These are phyloP conservation scores for Stachybotrys chlorohalonatus DNA, from an alignment of 2,329 filamentous ascomycete genomes.

Conservation along the genomic window DNA sequence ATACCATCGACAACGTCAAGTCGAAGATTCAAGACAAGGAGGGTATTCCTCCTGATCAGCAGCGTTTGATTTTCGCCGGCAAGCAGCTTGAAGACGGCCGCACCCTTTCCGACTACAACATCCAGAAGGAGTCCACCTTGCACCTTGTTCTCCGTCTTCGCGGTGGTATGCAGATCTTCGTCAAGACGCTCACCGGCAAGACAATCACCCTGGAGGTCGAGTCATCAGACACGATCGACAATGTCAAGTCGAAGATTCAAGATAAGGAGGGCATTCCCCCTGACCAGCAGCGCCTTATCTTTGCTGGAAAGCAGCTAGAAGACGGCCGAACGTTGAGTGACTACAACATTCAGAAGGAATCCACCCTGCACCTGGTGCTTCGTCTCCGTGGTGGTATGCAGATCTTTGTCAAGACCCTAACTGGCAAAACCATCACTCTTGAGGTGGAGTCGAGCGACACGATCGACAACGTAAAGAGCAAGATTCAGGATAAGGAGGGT, in stretches of 20 bases:
- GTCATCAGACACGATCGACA: constrained; percentile 84
- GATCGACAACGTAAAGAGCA: constrained; percentile 93
- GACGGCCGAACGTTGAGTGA: constrained; percentile 85
- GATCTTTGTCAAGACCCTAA: constrained; percentile 73
- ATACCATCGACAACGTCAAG: constrained; percentile 96
- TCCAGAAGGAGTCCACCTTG: constrained; percentile 85
- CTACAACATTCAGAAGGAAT: constrained; percentile 96
- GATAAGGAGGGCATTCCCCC: constrained; percentile 91
- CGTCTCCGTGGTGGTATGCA: constrained; percentile 76
- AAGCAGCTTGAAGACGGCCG: constrained; percentile 95
- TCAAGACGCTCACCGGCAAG: constrained; percentile 84
- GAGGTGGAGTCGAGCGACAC: constrained; percentile 86
- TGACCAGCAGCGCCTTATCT: constrained; percentile 89
- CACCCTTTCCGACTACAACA: constrained; percentile 87
- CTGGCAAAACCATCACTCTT: constrained; percentile 89
- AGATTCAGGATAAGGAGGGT: constrained; percentile 98
- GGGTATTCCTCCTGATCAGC: constrained; percentile 90
- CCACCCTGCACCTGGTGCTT: constrained; percentile 71
- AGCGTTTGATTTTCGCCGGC: constrained; percentile 89
- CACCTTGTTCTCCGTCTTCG: constrained; percentile 81
- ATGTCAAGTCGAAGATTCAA: constrained; percentile 89
- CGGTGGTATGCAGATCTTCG: constrained; percentile 85
- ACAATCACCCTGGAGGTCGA: constrained; percentile 91
- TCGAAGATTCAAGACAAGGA: constrained; percentile 97
- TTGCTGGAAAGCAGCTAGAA: constrained; percentile 88